Base-by-base conservation (phyloP, 306 rosid species). In the Prunus dulcis region DNA sequence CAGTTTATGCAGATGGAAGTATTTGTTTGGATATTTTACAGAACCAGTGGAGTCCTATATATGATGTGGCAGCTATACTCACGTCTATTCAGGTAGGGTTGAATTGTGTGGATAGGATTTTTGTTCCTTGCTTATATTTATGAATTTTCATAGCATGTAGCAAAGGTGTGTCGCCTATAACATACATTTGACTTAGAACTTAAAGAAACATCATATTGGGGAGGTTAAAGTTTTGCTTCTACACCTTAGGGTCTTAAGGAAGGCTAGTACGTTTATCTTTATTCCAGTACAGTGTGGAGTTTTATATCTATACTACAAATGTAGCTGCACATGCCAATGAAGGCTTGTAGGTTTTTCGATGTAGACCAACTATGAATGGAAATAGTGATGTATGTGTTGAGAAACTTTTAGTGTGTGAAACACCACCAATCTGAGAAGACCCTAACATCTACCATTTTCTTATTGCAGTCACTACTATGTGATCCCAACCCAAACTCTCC, bases 1-100 rank as follows among this genome's bases (percentile, higher is more conserved):
- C 86, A 95, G 99, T 95, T 79, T 95, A 95, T 80, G 99, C 97
- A 0, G 99, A 95, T 92, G 99, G 99, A 61, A 92, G 99, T 80
- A 95, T 95, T 53, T 95, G 99, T 69, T 87, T 95, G 93, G 99
- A 92, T 78, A 92, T 92, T 82, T 86, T 95, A 71, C 98, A 95
- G 83, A 95, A 92, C 81, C 97, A 95, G 63, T 95, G 98, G 98
- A 95, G 97, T 76, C 99, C 99, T 47, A 95, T 95, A 58, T 95
- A 95, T 66, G 99, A 95, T 45, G 99, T 90, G 4, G 99, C 97
- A 79, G 97, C 99, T 71, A 90, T 95, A 72, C 99, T 95, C 57
- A 95, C 99, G 50, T 95, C 99, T 78, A 92, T 95, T 76, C 97
- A 92, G 99, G 99, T 92, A 87, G 58, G 60, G 56, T 61, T 67